phyloP scores from a whole-genome alignment of 2,329 filamentous ascomycete genomes.

The Aureobasidium lini region DNA sequence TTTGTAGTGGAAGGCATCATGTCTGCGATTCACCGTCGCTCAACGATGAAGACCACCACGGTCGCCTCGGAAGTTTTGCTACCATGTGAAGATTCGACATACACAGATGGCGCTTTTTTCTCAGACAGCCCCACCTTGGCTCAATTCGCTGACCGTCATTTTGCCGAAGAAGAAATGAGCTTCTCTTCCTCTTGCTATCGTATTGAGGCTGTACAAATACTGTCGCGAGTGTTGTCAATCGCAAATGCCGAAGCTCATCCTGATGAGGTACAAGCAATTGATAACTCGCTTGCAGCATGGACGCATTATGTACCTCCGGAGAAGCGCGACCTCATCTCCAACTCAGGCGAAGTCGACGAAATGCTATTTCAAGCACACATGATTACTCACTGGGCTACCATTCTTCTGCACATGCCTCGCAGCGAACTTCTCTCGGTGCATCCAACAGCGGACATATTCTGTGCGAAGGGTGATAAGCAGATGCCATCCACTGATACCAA shows the following conservation, averaged over 20 bases:
- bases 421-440: slow-evolving; percentile 62
- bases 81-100: slow-evolving; percentile 75
- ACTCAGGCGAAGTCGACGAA: slow-evolving; percentile 69
- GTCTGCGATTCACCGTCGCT: slow-evolving; percentile 67
- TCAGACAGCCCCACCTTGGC: slow-evolving; percentile 56
- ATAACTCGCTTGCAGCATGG: slow-evolving; percentile 65
- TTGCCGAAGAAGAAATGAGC: slow-evolving; percentile 58
- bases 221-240: slow-evolving; percentile 63
- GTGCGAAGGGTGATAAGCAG: slow-evolving; percentile 38
- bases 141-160: slow-evolving; percentile 69
- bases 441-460: slow-evolving; percentile 39
- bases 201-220: slow-evolving; percentile 70
- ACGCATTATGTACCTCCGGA: slow-evolving; percentile 65
- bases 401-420: slow-evolving; percentile 72
- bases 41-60: slow-evolving; percentile 61
- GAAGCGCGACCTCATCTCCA: slow-evolving; percentile 64
- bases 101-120: slow-evolving; percentile 39
- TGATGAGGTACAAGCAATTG: slow-evolving; percentile 47
- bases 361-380: slow-evolving; percentile 89
- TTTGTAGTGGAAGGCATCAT: slow-evolving; percentile 78
- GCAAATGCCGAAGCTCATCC: slow-evolving; percentile 26
- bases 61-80: slow-evolving; percentile 61
- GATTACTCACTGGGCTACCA: slow-evolving; percentile 57
- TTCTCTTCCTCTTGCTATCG: slow-evolving; percentile 85
- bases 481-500: slow-evolving; percentile 44